phyloP scores from a whole-genome alignment of 2,329 filamentous ascomycete species.

The Leptodontidium sp. region DNA sequence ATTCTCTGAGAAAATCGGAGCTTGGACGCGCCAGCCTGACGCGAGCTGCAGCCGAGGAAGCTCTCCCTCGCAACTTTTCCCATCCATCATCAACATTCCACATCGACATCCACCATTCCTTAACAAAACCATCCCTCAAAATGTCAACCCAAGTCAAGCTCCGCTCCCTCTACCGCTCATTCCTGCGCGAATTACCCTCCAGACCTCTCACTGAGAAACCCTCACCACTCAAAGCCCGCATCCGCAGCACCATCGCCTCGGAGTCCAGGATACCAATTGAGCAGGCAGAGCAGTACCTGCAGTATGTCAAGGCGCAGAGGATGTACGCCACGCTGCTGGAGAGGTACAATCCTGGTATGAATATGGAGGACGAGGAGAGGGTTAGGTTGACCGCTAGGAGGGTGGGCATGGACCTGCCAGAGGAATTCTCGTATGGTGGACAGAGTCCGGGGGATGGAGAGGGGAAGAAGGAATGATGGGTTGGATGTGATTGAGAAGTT shows the following conservation, averaged over 20 bases:
- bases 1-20: neutral
- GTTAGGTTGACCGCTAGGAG: slow-evolving; percentile 83
- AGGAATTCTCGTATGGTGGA: slow-evolving; percentile 55
- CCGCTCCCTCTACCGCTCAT: slow-evolving; percentile 84
- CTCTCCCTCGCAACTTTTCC: neutral
- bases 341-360: slow-evolving; percentile 92
- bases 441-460: neutral
- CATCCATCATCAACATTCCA: neutral
- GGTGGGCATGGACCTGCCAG: slow-evolving; percentile 89
- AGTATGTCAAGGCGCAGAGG: slow-evolving; percentile 86
- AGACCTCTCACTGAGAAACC: slow-evolving; percentile 59
- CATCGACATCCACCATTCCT: slow-evolving; percentile 12
- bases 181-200: slow-evolving; percentile 88
- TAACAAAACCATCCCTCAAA: slow-evolving; percentile 6
- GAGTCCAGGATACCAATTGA: slow-evolving; percentile 47
- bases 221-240: slow-evolving; percentile 73
- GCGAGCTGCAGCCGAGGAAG: neutral
- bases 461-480: neutral
- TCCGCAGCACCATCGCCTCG: slow-evolving; percentile 68
- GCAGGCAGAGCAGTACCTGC: slow-evolving; percentile 79
- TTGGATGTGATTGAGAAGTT: neutral
- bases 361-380: slow-evolving; percentile 85
- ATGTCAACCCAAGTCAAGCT: slow-evolving; percentile 56
- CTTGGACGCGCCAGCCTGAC: neutral
- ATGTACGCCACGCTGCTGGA: slow-evolving; percentile 83